Evolutionary conservation across 495 filamentous ascomycete species (phyloP), one percentile per base, ranked within the genome.

Genomic region (Neurospora sp.): DNA sequence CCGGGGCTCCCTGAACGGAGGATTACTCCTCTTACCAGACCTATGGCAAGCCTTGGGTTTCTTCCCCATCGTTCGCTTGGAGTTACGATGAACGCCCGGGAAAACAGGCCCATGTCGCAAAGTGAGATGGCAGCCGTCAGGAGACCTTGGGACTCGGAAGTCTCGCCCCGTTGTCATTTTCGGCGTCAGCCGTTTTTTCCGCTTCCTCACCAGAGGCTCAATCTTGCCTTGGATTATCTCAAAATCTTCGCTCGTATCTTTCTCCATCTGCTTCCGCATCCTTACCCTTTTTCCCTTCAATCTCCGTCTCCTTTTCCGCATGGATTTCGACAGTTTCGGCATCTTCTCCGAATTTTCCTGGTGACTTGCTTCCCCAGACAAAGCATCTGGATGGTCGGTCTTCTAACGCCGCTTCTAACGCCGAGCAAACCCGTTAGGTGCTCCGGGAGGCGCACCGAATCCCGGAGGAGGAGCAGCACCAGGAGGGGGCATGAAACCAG

Each of bases 401-500:
- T 31, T 59, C 70, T 72, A 76, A 35, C 31, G 31, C 31, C 31
- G 31, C 31, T 31, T 31, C 27, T 35, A 35, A 44, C 77, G 73
- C 22, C 75, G 75, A 42, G 35, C 65, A 70, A 77, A 73, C 22
- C 76, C 70, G 39, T 70, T 75, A 0, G 77, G 72, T 4, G 77
- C 65, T n/a, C 61, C 72, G n/a, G 73, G 68, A 0, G 74, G 76
- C 4, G 41, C 42, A 8, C 72, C 73, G 44, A 78, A 80, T 37
- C 76, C 78, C 6, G 74, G 75, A 38, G 72, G 76, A 27, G 70
- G 65, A 27, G 31, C 73, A 1, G 69, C 71, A 0, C 73, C 74
- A 8, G 77, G 76, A 17, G 77, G 75, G 10, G 78, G 75, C 69
- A 81, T 79, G 39, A 81, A 78, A 4, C 78, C 79, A 3, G 79